Base-by-base conservation (phyloP, 331 rosid genomes). In the Cydonia oblonga region DNA sequence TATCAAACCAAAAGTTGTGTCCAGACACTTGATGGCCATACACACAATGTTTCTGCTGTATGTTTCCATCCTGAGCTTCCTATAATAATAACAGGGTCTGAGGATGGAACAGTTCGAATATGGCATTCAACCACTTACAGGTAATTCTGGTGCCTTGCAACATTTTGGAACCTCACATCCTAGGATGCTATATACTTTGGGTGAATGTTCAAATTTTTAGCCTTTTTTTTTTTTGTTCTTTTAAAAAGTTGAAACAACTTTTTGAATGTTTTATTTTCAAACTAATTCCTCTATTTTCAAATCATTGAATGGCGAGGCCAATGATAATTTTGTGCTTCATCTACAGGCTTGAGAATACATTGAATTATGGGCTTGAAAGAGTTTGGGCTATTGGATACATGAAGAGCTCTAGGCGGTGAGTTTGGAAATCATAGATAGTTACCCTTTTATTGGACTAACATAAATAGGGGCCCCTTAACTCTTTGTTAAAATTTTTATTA, bases 1-100 rank as follows among this genome's bases (percentile, higher is more conserved):
- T 95, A 95, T 83, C 99, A 95, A 83, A 92, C 99, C 75, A 95
- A 91, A 87, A 90, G 99, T 83, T 95, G 99, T 85, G 99, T 95
- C 82, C 99, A 95, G 85, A 95, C 99, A 25, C 89, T 95, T 71
- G 99, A 95, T 7, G 99, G 99, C 69, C 99, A 95, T 79, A 90
- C 99, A 18, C 97, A 95, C 87, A 95, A 95, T 87, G 97, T 95
- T 33, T 95, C 99, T 81, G 96, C 99, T 53, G 99, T 95, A 66
- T 96, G 99, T 81, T 96, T 96, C 77, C 99, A 96, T 82, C 97
- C 99, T 33, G 99, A 96, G 58, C 96, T 96, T 81, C 99, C 99
- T n/a, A 90, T 96, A 72, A 96, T 96, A 64, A 88, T 96, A 69
- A 96, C 99, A 12, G 99, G 99, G 64, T 91, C 99, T 58, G 99